Percentiles rank a stretch among this genome's conserved stretches.
phyloP scores from a whole-genome alignment of 805 yeast species.

The Yarrowia sp. region DNA sequence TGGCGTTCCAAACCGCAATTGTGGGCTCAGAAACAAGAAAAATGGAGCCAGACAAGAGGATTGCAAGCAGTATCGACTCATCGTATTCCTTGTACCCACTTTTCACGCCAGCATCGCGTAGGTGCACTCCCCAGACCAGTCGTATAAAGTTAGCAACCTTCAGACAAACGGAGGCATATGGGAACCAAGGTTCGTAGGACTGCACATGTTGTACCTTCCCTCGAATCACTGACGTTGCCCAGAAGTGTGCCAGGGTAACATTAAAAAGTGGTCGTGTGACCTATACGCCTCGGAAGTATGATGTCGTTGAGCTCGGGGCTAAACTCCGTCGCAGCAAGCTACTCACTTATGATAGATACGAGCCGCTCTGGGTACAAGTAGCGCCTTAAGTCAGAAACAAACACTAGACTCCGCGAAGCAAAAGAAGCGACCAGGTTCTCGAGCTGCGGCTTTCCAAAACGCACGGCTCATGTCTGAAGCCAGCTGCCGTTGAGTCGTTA shows the following conservation, averaged over 20 bases:
- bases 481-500: background rate
- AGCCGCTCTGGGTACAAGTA: too few relatives aligned
- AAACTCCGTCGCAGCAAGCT: background rate
- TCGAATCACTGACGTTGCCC: conserved; percentile 8
- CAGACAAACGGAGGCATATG: conserved; percentile 2
- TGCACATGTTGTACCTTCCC: conserved; percentile 4
- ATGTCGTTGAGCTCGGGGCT: background rate
- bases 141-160: conserved; percentile 16
- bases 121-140: background rate
- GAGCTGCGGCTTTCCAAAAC: too few relatives aligned
- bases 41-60: background rate
- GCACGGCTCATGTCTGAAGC: background rate
- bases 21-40: background rate
- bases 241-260: background rate
- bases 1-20: background rate
- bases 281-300: background rate
- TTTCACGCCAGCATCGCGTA: background rate
- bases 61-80: background rate
- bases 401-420: too few relatives aligned
- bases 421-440: too few relatives aligned
- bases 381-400: too few relatives aligned
- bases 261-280: conserved; percentile 9
- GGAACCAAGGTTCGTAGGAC: background rate
- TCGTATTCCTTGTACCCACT: too few relatives aligned
- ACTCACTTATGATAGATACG: too few relatives aligned